Base-by-base conservation (phyloP, 2,329 filamentous ascomycete species). In the Botrytis aclada region DNA sequence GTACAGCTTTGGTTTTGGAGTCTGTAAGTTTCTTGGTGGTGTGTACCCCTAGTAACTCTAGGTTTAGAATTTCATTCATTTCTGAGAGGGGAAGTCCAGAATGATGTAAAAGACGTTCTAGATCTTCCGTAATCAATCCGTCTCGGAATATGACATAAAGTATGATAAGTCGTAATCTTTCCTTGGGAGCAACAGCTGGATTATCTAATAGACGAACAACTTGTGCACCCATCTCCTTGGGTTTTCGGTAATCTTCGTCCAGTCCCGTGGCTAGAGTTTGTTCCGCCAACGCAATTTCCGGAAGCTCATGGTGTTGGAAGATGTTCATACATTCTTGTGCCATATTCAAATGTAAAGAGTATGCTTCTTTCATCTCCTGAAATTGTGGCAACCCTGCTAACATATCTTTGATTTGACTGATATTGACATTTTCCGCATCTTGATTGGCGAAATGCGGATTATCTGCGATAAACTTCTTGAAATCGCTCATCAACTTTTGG, bases 391-490 rank as follows among this genome's bases (percentile, higher is more conserved):
- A 84, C 14, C 95, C 95, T 22, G 94, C 96, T 84, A 99, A 85
- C 96, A 99, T 99, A 82, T 98, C 95, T 80, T 96, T 94, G 82
- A 99, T 97, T 39, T 93, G 92, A 82, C 95, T 97, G 72, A 99
- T 85, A 80, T 89, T 97, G 58, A 91, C 91, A 64, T 89, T 86
- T 72, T 92, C 88, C 75, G 88, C 88, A 75, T 88, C 85, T 80
- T 89, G 87, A 75, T 96, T 91, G 20, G 93, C 93, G 80, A 98
- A 98, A 80, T 98, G 93, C 22, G 95, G 93, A 80, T 99, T 97
- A 74, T 96, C 91, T 61, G 91, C 89, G 78, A 97, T 88, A 83
- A 99, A 99, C 80, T 91, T 95, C 79, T 94, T 91, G 80, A 99
- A 98, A 81, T 98, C 95, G 72, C 90, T 88, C 86, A 95, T 96